These are phyloP conservation scores for Epichloe elymi DNA, from an alignment of 2,329 filamentous ascomycete species.

Conservation along the genomic window DNA sequence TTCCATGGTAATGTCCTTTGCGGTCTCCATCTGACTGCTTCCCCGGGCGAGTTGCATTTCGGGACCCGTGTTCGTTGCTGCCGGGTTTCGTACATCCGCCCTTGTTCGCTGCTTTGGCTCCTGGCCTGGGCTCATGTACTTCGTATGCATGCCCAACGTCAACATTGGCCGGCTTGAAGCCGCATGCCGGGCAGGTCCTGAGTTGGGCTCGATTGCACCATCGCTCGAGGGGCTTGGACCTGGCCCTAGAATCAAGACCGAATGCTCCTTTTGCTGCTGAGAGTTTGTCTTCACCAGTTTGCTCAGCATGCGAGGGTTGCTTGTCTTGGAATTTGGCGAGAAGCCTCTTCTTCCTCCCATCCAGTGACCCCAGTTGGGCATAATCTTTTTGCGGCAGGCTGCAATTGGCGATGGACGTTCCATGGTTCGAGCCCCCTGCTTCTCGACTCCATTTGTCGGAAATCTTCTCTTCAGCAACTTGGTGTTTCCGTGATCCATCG, in stretches of 20 bases:
- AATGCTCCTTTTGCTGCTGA: not conserved
- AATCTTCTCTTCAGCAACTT: not conserved
- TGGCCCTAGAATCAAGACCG: not conserved
- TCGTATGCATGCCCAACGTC: not conserved
- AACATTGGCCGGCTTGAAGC: conserved; percentile 4
- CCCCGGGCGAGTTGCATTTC: not conserved
- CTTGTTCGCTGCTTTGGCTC: not conserved
- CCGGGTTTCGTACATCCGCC: not conserved
- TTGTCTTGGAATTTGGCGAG: not conserved
- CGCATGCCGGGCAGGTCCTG: not conserved
- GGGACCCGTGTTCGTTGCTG: not conserved
- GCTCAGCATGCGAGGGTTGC: not conserved
- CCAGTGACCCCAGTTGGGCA: conserved; percentile 4
- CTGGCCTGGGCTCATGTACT: not conserved
- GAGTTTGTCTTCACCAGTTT: not conserved
- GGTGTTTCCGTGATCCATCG: not conserved
- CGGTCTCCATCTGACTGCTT: not conserved
- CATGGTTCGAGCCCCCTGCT: not conserved
- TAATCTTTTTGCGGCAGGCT: not conserved
- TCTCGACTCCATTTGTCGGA: not conserved
- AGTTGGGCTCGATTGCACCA: not conserved
- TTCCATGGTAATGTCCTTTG: not conserved
- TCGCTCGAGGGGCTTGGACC: not conserved
- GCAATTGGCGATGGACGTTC: not conserved
- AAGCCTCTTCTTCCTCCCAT: conserved; percentile 8